Evolutionary conservation across 2,329 filamentous ascomycete genomes (phyloP).

Genomic region (Neopestalotiopsis sp.): DNA sequence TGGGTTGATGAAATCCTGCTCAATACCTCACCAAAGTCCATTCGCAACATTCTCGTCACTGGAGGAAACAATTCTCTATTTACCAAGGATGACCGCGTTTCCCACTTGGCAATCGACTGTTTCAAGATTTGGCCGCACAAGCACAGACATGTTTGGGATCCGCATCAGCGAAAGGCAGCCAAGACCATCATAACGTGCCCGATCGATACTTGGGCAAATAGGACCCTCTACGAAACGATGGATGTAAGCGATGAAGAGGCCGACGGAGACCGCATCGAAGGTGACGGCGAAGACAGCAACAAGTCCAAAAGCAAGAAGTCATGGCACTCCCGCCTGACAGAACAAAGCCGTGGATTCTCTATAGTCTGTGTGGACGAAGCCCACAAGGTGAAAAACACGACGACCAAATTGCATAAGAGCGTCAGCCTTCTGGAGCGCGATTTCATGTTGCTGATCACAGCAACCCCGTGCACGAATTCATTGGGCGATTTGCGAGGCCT

Average conservation of each 20-base stretch:
- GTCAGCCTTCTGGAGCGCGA: conserved; percentile 30
- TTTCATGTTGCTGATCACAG: conserved; percentile 35
- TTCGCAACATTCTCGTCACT: conserved; percentile 25
- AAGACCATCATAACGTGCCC: conserved; percentile 30
- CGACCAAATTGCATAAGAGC: conserved; percentile 31
- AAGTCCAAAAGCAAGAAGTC: not conserved
- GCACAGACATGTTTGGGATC: conserved; percentile 32
- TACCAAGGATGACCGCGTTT: conserved; percentile 15
- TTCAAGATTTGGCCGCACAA: conserved; percentile 26
- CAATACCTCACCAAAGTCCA: conserved; percentile 17
- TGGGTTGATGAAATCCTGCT: conserved; percentile 33
- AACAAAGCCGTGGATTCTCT: conserved; percentile 29
- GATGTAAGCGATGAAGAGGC: not conserved
- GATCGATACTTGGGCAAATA: conserved; percentile 32
- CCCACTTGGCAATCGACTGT: conserved; percentile 12
- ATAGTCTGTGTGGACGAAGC: conserved; percentile 37
- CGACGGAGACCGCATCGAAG: no score
- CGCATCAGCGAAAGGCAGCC: conserved; percentile 24
- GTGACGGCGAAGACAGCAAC: not conserved
- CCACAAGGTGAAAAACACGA: conserved; percentile 32
- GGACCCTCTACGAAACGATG: conserved; percentile 23
- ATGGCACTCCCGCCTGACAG: conserved; percentile 28
- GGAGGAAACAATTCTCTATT: conserved; percentile 20
- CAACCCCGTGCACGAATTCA: conserved; percentile 34
- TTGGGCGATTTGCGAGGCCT: conserved; percentile 32